These are phyloP conservation scores for Paraconiothyrium sp. DNA, from an alignment of 2,329 filamentous ascomycete genomes.

Conservation along the genomic window DNA sequence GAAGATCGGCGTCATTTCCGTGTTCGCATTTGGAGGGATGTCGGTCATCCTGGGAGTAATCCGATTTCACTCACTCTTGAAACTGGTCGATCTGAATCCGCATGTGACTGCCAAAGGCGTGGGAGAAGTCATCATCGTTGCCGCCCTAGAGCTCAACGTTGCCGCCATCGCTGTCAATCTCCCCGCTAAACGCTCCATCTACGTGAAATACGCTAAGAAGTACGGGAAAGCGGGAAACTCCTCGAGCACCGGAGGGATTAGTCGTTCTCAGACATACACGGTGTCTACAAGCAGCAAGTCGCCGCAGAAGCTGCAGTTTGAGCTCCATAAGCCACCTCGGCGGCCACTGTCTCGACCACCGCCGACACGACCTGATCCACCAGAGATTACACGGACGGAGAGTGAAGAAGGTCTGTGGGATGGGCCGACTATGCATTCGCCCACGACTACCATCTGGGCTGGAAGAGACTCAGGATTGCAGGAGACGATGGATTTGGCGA, in stretches of 20 bases:
- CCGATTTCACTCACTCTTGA: no score
- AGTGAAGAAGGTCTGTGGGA: background rate
- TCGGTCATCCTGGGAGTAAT: no score
- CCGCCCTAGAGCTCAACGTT: no score
- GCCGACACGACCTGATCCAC: background rate
- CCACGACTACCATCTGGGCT: conserved; percentile 3
- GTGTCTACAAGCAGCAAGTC: conserved; percentile 1
- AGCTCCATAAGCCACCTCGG: background rate
- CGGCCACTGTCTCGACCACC: background rate
- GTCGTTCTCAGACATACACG: conserved; percentile 4
- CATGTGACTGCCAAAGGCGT: no score
- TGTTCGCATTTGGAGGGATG: no score
- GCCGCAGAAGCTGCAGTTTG: conserved; percentile 2
- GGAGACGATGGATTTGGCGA: conserved; percentile 1
- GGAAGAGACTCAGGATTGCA: conserved; percentile 1
- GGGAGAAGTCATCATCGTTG: no score
- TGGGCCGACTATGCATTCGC: background rate
- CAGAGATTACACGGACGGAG: background rate
- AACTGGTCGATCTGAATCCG: no score
- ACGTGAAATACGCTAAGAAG: conserved; percentile 1
- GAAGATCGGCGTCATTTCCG: no score
- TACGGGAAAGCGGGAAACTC: background rate
- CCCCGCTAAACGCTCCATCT: conserved; percentile 6
- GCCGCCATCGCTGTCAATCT: background rate
- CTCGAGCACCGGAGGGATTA: background rate